Base-by-base conservation (phyloP, 129 eudicot species). In the Escallonia rubra region DNA sequence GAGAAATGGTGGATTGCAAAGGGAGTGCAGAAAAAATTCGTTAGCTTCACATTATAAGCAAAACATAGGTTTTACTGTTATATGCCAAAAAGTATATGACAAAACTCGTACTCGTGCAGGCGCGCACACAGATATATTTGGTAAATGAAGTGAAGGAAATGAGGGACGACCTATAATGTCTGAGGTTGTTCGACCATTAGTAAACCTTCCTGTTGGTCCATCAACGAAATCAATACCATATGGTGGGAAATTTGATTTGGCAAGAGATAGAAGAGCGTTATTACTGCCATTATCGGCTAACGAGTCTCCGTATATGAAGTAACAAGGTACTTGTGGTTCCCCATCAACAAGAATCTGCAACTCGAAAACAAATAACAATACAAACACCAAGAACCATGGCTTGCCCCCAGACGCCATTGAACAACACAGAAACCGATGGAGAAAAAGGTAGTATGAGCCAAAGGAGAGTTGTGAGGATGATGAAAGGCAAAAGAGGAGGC, bases 261-360 rank as follows among this genome's bases (percentile, higher is more conserved):
- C 95, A 52, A 12, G 1, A 0, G 97, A 81, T 38, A 12, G n/a
- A 8, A 84, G 83, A 12, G 55, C 46, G 56, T 90, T 90, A 74
- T 90, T 87, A 49, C 87, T 90, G 74, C 95, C 97, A 34, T 80
- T 77, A 74, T 90, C 97, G 0, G 79, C 79, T 34, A 72, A 8
- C 0, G 95, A 90, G 53, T 87, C 97, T 63, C 97, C 97, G 59
- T 87, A 87, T n/a, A 84, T 67, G 72, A 77, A 87, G 46, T 70
- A 75, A 63, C 34, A 84, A 6, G 87, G 91, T 13, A 81, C 89
- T 58, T 64, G 69, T 52, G 79, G 77, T 62, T 61, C 63, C 34
- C 63, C 72, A 2, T 5, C 34, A n/a, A 11, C 53, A 23, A 6
- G 2, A 15, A 4, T 10, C 8, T 4, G 5, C 39, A 39, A 50